Conservation (phyloP, 1,139 yeast genomes). For the Yamadazyma jaroonii region DNA sequence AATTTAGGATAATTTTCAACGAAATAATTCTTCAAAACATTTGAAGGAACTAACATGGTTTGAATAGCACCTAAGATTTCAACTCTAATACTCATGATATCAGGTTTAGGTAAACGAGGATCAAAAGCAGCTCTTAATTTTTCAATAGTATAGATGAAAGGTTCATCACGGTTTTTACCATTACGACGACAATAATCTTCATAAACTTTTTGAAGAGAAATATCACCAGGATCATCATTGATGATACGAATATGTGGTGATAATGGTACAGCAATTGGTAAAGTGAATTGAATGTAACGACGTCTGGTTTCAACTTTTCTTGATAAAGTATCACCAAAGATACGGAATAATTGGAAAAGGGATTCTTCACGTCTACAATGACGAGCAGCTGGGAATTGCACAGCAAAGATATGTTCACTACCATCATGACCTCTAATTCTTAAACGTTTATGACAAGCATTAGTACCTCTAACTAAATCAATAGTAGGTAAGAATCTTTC, state of each 20-base stretch:
- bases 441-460: conserved; percentile 87
- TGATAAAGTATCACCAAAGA: conserved; percentile 76
- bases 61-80: conserved; percentile 91
- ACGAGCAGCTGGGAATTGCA: conserved; percentile 97
- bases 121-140: conserved; percentile 91
- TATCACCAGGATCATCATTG: conserved; percentile 75
- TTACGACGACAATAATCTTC: conserved; percentile 80
- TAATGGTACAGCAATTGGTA: conserved; percentile 90
- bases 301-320: conserved; percentile 86
- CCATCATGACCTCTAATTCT: conserved; percentile 95
- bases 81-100: conserved; percentile 80
- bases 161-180: conserved; percentile 82
- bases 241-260: conserved; percentile 93
- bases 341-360: conserved; percentile 84
- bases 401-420: conserved; percentile 85
- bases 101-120: conserved; percentile 90
- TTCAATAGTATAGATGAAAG: conserved; percentile 81
- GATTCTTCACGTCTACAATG: conserved; percentile 97
- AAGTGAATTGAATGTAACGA: conserved; percentile 78
- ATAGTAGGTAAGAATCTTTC: conserved; percentile 89
- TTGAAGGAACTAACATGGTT: conserved; percentile 79
- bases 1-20: conserved; percentile 67
- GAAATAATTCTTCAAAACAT: conserved; percentile 70
- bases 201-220: conserved; percentile 82
- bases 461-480: conserved; percentile 86